These are phyloP conservation scores for Geotrichum cucujoidarum DNA, from an alignment of 1,139 yeast genomes.

Conservation along the genomic window DNA sequence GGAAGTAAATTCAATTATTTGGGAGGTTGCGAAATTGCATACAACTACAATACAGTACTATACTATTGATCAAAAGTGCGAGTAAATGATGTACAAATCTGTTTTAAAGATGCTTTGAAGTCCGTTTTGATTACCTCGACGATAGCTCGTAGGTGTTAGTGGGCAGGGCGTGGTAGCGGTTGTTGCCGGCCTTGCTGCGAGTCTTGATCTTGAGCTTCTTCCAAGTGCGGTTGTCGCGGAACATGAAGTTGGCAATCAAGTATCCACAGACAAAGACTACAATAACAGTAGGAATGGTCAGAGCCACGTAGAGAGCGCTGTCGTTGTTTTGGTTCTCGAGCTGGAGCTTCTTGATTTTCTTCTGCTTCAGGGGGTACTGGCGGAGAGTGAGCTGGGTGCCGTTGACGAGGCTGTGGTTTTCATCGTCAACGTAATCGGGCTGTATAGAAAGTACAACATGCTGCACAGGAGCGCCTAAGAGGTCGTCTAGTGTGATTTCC, in stretches of 20 bases:
- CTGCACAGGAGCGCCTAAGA: conserved; percentile 47
- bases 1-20: no score
- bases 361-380: conserved; percentile 55
- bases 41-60: no score
- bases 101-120: no score
- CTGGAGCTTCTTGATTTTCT: conserved; percentile 48
- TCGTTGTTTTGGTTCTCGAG: conserved; percentile 31
- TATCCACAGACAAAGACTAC: conserved; percentile 42
- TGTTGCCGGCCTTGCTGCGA: conserved; percentile 10
- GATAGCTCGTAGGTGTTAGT: conserved; percentile 20
- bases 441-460: conserved; percentile 60
- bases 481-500: conserved; percentile 57
- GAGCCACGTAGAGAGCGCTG: conserved; percentile 61
- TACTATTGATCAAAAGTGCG: neutral
- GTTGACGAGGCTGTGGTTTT: conserved; percentile 47
- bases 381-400: conserved; percentile 55
- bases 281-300: conserved; percentile 64
- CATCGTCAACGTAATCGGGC: conserved; percentile 61
- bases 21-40: no score
- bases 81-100: neutral
- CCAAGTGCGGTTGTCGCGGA: conserved; percentile 19
- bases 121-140: no score
- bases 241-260: conserved; percentile 16
- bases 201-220: conserved; percentile 17
- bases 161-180: conserved; percentile 19